Conservation (phyloP, 202 grass and related monocot genomes). For the Zizania palustris region DNA sequence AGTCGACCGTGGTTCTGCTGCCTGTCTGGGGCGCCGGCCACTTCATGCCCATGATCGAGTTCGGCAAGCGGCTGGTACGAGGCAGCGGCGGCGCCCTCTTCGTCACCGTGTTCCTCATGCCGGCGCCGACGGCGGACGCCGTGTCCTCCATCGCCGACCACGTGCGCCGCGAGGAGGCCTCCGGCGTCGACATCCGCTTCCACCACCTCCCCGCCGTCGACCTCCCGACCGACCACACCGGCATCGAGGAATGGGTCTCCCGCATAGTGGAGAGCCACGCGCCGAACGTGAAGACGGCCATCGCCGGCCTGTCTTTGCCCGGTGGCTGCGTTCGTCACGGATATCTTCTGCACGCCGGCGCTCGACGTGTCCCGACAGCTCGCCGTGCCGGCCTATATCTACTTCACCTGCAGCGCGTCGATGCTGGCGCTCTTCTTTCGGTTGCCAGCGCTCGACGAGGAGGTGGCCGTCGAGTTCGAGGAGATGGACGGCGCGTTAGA, state of each 20-base stretch:
- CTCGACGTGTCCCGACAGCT: constrained; percentile 50
- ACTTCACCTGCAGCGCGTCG: constrained; percentile 39
- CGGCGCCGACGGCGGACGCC: neutral
- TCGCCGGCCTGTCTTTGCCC: constrained; percentile 5
- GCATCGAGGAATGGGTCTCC: constrained; percentile 47
- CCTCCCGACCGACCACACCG: neutral
- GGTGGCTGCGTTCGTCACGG: constrained; percentile 43
- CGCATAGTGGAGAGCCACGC: constrained; percentile 34
- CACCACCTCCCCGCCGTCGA: constrained; percentile 21
- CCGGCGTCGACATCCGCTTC: neutral
- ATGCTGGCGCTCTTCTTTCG: constrained; percentile 41
- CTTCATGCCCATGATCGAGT: constrained; percentile 59
- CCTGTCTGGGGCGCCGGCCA: constrained; percentile 50
- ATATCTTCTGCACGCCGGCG: constrained; percentile 42
- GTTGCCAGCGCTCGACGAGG: constrained; percentile 34
- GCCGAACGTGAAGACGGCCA: constrained; percentile 27
- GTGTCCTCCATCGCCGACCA: constrained; percentile 4
- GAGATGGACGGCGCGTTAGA: constrained; percentile 33
- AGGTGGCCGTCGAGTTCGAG: constrained; percentile 13
- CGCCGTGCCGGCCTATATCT: constrained; percentile 52
- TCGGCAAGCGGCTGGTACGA: constrained; percentile 47
- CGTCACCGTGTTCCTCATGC: constrained; percentile 49
- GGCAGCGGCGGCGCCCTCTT: constrained; percentile 24
- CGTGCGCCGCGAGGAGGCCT: constrained; percentile 2
- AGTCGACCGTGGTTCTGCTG: constrained; percentile 40